Base-by-base conservation (phyloP, 129 eudicot species). In the Chrysanthemum seticuspe region DNA sequence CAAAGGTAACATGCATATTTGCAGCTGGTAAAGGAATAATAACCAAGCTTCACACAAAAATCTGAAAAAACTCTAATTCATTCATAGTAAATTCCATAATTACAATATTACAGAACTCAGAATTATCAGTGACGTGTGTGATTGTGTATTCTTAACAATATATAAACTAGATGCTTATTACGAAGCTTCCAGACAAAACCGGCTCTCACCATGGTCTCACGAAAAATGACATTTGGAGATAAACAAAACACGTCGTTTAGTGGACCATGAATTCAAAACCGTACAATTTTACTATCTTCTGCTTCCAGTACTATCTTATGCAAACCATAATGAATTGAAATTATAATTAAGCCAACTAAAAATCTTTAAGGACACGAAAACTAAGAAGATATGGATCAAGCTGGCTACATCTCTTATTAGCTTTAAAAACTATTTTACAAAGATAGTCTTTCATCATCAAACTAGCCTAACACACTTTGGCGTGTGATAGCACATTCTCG, bases 401-500 rank as follows among this genome's bases (percentile, higher is more conserved):
- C 59, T 12, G 21, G 21, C 56, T 47, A 6, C 36, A 48, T 62
- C 12, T 25, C 48, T 45, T 29, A 45, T 72, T 72, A 50, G 53
- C 62, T 50, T 51, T 62, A 40, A 14, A 44, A 27, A 74, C 7
- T 53, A 50, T 53, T 36, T 11, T 54, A 19, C n/a, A 21, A 2
- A 51, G 2, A 19, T 0, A 36, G 18, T 6, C 34, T 74, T 65
- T 44, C 0, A 62, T 23, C 67, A 13, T 62, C n/a, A 13, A 62
- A 27, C 18, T 62, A 74, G 40, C 65, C 51, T 13, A 11, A 36
- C 34, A 36, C 78, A 74, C 53, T 25, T 54, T 65, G 18, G 7
- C 21, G 10, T 56, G 29, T 62, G 65, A 29, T 10, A 13, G 0
- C 67, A 40, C 15, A 12, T 27, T 12, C 14, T 10, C 1, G 31